Evolutionary conservation across 2,329 filamentous ascomycete species (phyloP), one percentile per base, ranked within the genome.

Genomic region (Penicillium sp.): DNA sequence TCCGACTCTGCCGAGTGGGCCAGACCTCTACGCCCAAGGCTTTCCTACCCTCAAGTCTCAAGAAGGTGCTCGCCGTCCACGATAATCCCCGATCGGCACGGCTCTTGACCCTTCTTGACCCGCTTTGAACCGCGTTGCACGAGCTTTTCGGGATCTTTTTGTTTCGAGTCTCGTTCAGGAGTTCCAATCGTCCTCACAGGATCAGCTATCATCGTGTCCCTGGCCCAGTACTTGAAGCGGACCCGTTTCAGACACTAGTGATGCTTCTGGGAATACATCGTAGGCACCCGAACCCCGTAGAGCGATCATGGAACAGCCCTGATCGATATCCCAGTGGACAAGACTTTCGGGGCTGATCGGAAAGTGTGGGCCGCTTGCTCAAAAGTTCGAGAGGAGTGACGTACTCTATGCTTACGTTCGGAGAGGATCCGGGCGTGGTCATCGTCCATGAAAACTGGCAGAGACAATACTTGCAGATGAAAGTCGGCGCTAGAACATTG

Each of bases 311-410:
- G 51, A 54, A 51, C 49, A 51, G 18, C 45, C 38, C 35, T 26
- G 24, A n/a, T 33, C n/a, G 47, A 35, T 35, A 46, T 43, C 42
- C 18, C 51, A 48, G 47, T 52, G 49, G 54, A 49, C 29, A 54
- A 51, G 47, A 39, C 33, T 41, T 39, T 56, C 54, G 54, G 54
- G 49, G 38, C 47, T 52, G 49, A 47, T 56, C 54, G 54, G 49
- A 47, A 48, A 42, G 45, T 43, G 37, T 48, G 41, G 40, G 42
- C 35, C 36, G 18, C 18, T 36, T 28, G 5, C 18, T 25, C 50
- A 50, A 40, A 52, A 35, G 40, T 34, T 33, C 39, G 34, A 34
- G 38, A 25, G 29, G 13, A 47, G 49, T 56, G 51, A 56, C 53
- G 53, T 56, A 48, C 46, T 36, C 27, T 18, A 13, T 12, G 13